Percentiles rank a stretch among this genome's conserved stretches.
These are phyloP conservation scores for Cinnamomum micranthum DNA, from an alignment of 164 flowering plant genomes.

Conservation along the genomic window DNA sequence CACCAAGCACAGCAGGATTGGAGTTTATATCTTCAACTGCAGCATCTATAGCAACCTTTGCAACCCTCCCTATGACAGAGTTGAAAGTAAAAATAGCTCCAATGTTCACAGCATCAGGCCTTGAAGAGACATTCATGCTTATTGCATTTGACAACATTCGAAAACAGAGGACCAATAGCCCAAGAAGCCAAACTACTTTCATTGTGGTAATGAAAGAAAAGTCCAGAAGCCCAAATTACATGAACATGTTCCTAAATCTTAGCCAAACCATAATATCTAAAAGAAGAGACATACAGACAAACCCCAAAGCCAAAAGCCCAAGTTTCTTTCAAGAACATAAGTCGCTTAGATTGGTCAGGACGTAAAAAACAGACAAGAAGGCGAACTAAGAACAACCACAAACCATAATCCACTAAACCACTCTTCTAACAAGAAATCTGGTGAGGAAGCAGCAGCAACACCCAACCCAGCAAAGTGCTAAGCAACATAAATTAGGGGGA, in stretches of 20 bases:
- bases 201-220: conserved; percentile 17
- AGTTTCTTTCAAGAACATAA: too few relatives aligned
- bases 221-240: too few relatives aligned
- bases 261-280: too few relatives aligned
- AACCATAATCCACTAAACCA: not conserved
- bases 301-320: too few relatives aligned
- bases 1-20: conserved; percentile 57
- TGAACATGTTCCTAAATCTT: too few relatives aligned
- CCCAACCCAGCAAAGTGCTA: not conserved
- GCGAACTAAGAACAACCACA: not conserved
- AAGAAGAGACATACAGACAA: too few relatives aligned
- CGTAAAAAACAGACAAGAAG: not conserved
- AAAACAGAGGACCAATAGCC: conserved; percentile 20
- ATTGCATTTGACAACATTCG: conserved; percentile 27
- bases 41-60: conserved; percentile 68
- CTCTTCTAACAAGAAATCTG: not conserved
- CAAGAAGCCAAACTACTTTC: conserved; percentile 29
- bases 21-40: conserved; percentile 84
- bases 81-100: conserved; percentile 70
- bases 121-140: conserved; percentile 36
- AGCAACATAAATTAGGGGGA: not conserved
- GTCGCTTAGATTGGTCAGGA: too few relatives aligned
- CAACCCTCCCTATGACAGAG: conserved; percentile 82
- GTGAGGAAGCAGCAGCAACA: not conserved
- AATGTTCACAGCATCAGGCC: conserved; percentile 67